phyloP scores from a whole-genome alignment of 2,329 filamentous ascomycete species.

The Pestalotiopsis fici region DNA sequence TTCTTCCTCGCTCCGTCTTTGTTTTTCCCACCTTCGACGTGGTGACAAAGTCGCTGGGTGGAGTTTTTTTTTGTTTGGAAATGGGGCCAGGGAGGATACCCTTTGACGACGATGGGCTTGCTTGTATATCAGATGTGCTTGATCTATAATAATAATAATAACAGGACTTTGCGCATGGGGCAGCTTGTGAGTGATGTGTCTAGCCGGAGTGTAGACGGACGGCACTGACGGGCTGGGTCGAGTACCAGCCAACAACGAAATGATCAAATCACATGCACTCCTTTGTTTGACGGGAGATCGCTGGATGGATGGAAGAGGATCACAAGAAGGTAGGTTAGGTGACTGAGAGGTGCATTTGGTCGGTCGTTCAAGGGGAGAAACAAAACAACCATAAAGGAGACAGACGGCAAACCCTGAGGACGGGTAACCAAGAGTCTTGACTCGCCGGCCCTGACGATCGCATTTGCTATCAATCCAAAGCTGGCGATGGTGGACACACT shows the following conservation, averaged over 20 bases:
- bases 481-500: neutral
- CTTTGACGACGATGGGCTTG: conserved; percentile 8
- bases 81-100: neutral
- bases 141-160: conserved; percentile 20
- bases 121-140: conserved; percentile 20
- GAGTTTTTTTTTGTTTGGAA: neutral
- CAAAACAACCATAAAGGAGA: neutral
- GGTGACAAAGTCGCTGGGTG: conserved; percentile 15
- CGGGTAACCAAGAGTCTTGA: neutral
- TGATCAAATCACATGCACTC: conserved; percentile 1
- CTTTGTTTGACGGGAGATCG: neutral
- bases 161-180: neutral
- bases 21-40: neutral
- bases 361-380: neutral
- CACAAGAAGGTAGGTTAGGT: neutral
- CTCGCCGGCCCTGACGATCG: conserved; percentile 12
- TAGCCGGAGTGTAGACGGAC: too few relatives aligned
- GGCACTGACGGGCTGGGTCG: neutral
- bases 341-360: neutral
- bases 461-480: conserved; percentile 3
- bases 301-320: neutral
- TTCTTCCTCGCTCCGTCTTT: neutral
- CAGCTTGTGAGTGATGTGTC: neutral
- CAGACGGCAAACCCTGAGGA: neutral
- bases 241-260: neutral